Conservation (phyloP, 345 rosid genomes). For the Dovyalis caffra region DNA sequence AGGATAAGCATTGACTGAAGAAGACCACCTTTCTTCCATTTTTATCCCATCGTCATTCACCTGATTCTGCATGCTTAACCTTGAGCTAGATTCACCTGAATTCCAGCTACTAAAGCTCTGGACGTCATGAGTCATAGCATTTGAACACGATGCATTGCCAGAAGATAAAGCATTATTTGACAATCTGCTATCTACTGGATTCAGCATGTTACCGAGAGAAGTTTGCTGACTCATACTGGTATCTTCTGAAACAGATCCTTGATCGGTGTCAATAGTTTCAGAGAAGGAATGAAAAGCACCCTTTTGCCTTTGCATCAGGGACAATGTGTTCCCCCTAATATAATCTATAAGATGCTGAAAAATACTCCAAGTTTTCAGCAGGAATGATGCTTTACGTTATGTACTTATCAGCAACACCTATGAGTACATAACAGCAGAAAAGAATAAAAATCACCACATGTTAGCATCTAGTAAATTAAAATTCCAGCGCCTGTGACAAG, state of each 20-base stretch:
- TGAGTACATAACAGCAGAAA: neutral
- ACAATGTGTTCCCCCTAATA: constrained; percentile 31
- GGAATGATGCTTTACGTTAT: constrained; percentile 9
- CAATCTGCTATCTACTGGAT: constrained; percentile 45
- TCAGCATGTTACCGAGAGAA: constrained; percentile 39
- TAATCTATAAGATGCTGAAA: constrained; percentile 14
- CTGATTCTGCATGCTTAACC: constrained; percentile 41
- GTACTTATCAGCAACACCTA: neutral
- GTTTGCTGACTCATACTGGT: constrained; percentile 39
- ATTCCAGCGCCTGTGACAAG: neutral
- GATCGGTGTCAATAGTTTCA: constrained; percentile 51
- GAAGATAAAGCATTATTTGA: constrained; percentile 43
- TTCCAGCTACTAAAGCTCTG: constrained; percentile 55
- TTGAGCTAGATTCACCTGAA: constrained; percentile 62
- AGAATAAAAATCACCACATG: neutral
- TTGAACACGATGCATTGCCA: constrained; percentile 34
- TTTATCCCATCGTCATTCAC: constrained; percentile 42
- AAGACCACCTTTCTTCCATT: constrained; percentile 46
- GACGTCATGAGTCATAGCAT: constrained; percentile 37
- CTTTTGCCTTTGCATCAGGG: constrained; percentile 63
- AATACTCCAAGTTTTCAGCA: constrained; percentile 15
- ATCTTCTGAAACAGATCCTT: constrained; percentile 41
- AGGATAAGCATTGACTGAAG: constrained; percentile 34
- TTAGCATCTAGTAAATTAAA: neutral
- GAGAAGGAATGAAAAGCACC: constrained; percentile 47